Conservation (phyloP, 2,329 filamentous ascomycete species). For the Colletotrichum siamense region DNA sequence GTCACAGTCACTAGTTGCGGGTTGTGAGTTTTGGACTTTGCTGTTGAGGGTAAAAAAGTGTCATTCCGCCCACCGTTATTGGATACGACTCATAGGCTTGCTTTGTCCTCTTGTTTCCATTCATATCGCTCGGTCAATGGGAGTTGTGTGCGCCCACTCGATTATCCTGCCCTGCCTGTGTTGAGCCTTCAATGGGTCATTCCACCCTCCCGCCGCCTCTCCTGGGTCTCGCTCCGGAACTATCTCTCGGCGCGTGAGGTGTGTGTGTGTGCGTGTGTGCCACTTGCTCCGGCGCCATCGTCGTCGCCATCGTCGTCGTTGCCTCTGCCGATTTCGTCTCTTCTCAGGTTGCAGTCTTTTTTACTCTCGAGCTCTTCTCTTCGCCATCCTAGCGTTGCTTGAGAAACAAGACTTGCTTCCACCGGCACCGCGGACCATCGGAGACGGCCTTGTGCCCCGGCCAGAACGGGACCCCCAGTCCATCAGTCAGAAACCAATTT, state of each 20-base stretch:
- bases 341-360: not conserved
- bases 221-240: not conserved
- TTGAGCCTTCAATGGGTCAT: not conserved
- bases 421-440: not conserved
- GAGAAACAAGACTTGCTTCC: not conserved
- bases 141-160: not conserved
- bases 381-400: not conserved
- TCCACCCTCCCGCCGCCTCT: not conserved
- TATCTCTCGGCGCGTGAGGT: not conserved
- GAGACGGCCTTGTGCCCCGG: conserved; percentile 3
- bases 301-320: not conserved
- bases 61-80: not conserved
- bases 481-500: not conserved
- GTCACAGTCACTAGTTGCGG: not conserved
- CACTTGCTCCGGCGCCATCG: not conserved
- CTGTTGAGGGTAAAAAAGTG: not conserved
- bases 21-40: not conserved
- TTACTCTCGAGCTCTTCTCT: not conserved
- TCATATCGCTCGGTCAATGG: not conserved
- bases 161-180: not conserved
- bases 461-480: conserved; percentile 1
- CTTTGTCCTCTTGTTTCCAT: not conserved
- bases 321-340: not conserved
- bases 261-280: not conserved
- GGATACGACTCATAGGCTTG: not conserved